Base-by-base conservation (phyloP, 768 basidiomycete genomes). In the Boletus edulis region DNA sequence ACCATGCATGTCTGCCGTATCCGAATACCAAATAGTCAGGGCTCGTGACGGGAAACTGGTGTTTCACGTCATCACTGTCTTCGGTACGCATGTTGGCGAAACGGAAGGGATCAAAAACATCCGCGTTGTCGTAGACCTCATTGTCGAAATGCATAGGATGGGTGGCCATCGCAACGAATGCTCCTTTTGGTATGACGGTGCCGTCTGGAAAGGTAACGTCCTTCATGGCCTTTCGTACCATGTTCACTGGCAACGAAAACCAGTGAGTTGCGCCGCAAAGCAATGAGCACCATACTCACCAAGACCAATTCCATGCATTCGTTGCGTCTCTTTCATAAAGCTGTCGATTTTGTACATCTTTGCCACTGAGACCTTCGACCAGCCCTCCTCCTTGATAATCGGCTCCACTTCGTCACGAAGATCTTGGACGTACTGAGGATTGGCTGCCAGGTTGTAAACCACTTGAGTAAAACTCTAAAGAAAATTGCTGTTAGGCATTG, bases 11-110 rank as follows among this genome's bases (percentile, higher is more conserved):
- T 44, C 35, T 62, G 13, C 61, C 60, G 3, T 55, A 54, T 14
- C 78, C 78, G 54, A 79, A 81, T 0, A 66, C 52, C 27, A 78
- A 45, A 52, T 67, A 78, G 7, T 58, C 65, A 34, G 40, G 69
- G 38, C 62, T 62, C 0, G 73, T 71, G 11, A 69, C 63, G 18
- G 69, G 63, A 41, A 75, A 68, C 43, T 72, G 73, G 46, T 73
- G 60, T 54, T 71, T 74, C 4, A 54, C 47, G 6, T 50, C 55
- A 10, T 73, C 74, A 6, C 55, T 71, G 3, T 70, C 64, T 22
- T 75, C 38, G 15, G 14, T 63, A 48, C 70, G 63, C 56, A 72
- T 69, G 10, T 71, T 62, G 1, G 71, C 67, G 56, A 81, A 83
- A 9, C 83, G 78, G 39, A 54, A 62, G 0, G 62, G 60, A 32